A percentile compares a stretch with the other conserved stretches of the same genome.
Conservation (phyloP, 148 eudicot species). For the Fagopyrum homotropicum region DNA sequence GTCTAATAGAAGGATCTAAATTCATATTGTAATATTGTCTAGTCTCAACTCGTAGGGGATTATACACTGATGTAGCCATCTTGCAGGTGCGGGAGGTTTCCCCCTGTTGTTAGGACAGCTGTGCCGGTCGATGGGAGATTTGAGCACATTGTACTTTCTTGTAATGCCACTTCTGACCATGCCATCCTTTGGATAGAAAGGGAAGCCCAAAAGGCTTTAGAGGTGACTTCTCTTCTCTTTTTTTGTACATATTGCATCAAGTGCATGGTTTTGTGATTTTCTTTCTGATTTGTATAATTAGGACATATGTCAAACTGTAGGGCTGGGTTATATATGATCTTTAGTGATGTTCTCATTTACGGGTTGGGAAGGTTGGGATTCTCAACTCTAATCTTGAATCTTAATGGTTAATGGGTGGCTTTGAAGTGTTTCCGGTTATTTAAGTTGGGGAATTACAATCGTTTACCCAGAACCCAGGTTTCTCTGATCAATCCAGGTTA, state of each 20-base stretch:
- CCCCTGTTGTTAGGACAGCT: conserved; percentile 91
- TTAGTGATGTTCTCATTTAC: background rate
- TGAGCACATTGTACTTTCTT: conserved; percentile 89
- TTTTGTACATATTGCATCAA: background rate
- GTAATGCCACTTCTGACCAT: conserved; percentile 93
- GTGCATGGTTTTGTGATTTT: background rate
- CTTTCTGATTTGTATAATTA: background rate
- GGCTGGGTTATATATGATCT: background rate
- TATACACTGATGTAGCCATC: background rate
- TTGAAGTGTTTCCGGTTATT: background rate
- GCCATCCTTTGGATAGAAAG: conserved; percentile 82
- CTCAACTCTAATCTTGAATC: background rate
- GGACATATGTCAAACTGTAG: background rate
- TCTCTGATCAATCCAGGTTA: background rate
- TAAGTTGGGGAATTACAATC: background rate
- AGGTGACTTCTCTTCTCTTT: conserved; percentile 43
- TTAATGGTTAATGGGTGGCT: background rate
- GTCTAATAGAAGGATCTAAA: background rate
- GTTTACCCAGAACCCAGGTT: background rate
- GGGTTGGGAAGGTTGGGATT: background rate
- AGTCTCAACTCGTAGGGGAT: background rate
- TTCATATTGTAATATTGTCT: background rate
- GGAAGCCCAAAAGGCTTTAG: conserved; percentile 76
- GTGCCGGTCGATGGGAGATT: conserved; percentile 99
- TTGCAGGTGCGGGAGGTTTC: conserved; percentile 83